Evolutionary conservation across 2,329 filamentous ascomycete genomes (phyloP), one percentile per base, ranked within the genome.

Genomic region (Chalara sp.): DNA sequence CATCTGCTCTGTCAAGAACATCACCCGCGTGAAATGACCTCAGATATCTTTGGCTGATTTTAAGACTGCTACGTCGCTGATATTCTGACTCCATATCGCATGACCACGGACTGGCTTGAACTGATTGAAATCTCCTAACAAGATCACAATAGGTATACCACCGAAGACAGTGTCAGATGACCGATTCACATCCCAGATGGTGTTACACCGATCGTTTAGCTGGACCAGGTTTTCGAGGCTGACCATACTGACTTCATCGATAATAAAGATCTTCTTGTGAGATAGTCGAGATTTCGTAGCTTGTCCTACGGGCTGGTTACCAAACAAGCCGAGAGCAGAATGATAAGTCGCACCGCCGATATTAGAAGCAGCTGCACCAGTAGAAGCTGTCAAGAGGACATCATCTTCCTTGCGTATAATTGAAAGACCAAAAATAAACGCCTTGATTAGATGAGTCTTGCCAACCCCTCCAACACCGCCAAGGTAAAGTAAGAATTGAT

Each of bases 401-500:
- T 46, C 48, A 13, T 50, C 48, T 10, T 50, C 4, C 48, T 50
- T 50, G 5, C 28, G 43, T 13, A 47, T 41, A 12, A 50, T 50
- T 21, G 48, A 50, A n/a, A 50, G 48, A 32, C 43, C 42, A 42
- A 50, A 46, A 4, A 50, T 50, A 50, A 50, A 42, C 13, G 48
- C 48, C 42, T 50, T 47, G 37, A 50, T 50, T 5, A 50, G 48
- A 21, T 50, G 43, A 37, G 48, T 50, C 29, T 50, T 50, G 32
- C 48, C 48, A 50, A 50, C 48, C 28, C 48, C 48, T 5, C 43
- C 43, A 50, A 42, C 29, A 42, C 48, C 48, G 43, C 43, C 42
- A 50, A 50, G 48, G 35, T 50, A 50, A 30, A 50, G 48, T 41
- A 47, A 50, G 43, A 50, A 50, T 21, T 50, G 48, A 39, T 39